Percentiles rank a stretch among this genome's conserved stretches.
phyloP scores from a whole-genome alignment of 495 filamentous ascomycete species.

The Penicillium daleae region DNA sequence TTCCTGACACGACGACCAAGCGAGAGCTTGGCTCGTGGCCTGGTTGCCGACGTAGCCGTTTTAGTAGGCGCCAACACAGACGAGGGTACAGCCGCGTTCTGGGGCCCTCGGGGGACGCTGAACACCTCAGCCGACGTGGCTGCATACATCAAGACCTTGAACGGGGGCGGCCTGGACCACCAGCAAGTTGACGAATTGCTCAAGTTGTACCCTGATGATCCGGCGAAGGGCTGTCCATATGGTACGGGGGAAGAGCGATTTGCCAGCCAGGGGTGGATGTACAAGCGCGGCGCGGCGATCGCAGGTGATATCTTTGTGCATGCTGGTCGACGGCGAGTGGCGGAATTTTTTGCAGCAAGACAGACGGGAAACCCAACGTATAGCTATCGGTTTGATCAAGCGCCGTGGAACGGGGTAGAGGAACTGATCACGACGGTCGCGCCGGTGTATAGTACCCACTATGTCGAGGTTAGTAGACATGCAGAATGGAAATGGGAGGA shows the following conservation, averaged over 20 bases:
- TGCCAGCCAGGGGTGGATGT: neutral
- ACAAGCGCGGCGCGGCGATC: neutral
- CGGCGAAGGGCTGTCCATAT: neutral
- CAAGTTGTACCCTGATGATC: neutral
- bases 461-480: neutral
- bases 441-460: neutral
- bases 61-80: slow-evolving; percentile 29
- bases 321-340: neutral
- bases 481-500: neutral
- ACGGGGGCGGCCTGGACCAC: neutral
- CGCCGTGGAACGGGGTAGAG: neutral
- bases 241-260: neutral
- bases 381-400: neutral
- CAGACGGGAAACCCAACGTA: neutral
- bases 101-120: neutral
- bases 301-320: neutral
- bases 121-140: neutral
- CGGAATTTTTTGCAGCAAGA: neutral
- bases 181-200: neutral
- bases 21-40: neutral
- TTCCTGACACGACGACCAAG: neutral
- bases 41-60: neutral
- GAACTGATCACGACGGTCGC: neutral
- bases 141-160: neutral
- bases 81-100: neutral